Evolutionary conservation across 2,329 filamentous ascomycete genomes (phyloP).

Genomic region (Rhynchosporium agropyri): DNA sequence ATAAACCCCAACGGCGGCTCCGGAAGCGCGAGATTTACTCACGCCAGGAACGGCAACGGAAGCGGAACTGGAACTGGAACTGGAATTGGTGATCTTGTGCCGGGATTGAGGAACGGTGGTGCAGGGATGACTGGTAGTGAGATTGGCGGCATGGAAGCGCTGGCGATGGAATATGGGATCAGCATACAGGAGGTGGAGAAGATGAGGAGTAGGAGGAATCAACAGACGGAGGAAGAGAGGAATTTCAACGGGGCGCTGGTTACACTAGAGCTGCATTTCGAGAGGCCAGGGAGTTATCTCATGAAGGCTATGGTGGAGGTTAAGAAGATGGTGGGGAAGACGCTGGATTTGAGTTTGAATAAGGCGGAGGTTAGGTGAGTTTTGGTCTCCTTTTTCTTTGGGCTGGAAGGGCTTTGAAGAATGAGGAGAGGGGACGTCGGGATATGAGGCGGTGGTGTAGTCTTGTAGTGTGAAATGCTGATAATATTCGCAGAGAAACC

Average conservation of each 20-base stretch:
- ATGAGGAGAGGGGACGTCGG: neutral
- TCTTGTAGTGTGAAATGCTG: slow-evolving; percentile 7
- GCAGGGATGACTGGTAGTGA: neutral
- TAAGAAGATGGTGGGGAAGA: slow-evolving; percentile 60
- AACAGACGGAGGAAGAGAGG: slow-evolving; percentile 63
- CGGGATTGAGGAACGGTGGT: neutral
- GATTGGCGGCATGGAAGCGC: neutral
- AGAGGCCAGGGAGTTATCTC: slow-evolving; percentile 59
- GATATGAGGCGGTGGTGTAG: neutral
- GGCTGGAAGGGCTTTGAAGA: neutral
- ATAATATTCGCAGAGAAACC: slow-evolving; percentile 51
- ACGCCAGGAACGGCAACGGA: too few relatives aligned
- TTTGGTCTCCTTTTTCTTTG: slow-evolving; percentile 25
- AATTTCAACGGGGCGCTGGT: slow-evolving; percentile 63
- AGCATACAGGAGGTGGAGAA: slow-evolving; percentile 18
- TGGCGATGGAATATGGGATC: slow-evolving; percentile 6
- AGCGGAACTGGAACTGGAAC: neutral
- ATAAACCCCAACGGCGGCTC: neutral
- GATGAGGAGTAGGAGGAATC: slow-evolving; percentile 35
- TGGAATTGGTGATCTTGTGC: neutral
- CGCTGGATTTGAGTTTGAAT: slow-evolving; percentile 63
- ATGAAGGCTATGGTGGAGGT: slow-evolving; percentile 57
- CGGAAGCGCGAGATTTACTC: too few relatives aligned
- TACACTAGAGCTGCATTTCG: slow-evolving; percentile 64
- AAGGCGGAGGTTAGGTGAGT: slow-evolving; percentile 60